These are phyloP conservation scores for Vitis labrusca DNA, from an alignment of 164 flowering plant genomes.

Conservation along the genomic window DNA sequence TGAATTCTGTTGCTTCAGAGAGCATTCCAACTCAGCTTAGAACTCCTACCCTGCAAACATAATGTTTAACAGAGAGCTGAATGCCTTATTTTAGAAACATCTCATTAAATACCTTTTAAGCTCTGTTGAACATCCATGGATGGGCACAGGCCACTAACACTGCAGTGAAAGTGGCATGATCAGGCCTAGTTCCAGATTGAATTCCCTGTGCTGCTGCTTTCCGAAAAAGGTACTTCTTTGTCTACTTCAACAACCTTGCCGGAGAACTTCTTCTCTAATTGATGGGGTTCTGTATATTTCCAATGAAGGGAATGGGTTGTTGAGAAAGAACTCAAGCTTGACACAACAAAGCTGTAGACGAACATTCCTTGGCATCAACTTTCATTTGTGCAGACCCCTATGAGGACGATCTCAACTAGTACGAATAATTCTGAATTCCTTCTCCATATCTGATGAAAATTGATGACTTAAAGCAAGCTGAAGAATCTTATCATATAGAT, in stretches of 20 bases:
- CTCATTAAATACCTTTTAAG: conserved; percentile 48
- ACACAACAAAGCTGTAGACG: neutral
- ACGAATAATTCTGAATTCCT: too few species aligned
- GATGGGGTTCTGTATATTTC: conserved; percentile 26
- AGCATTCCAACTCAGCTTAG: conserved; percentile 50
- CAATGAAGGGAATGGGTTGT: conserved; percentile 21
- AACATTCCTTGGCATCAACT: too few species aligned
- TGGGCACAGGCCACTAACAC: conserved; percentile 80
- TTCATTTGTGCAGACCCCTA: too few species aligned
- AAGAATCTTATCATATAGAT: too few species aligned
- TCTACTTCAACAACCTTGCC: too few species aligned
- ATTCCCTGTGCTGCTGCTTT: too few species aligned
- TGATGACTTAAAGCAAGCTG: too few species aligned
- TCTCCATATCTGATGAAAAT: too few species aligned
- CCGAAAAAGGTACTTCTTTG: too few species aligned
- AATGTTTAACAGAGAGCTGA: conserved; percentile 61
- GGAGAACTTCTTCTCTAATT: conserved; percentile 17
- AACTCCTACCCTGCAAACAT: conserved; percentile 82
- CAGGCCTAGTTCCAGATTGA: conserved; percentile 50
- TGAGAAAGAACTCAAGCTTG: conserved; percentile 22
- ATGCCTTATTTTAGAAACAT: conserved; percentile 50
- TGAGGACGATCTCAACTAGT: too few species aligned
- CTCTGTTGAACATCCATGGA: conserved; percentile 63
- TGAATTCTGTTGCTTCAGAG: conserved; percentile 58
- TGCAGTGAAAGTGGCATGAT: conserved; percentile 68